Base-by-base conservation (phyloP, 2,329 filamentous ascomycete species). In the Botryotinia narcissicola region DNA sequence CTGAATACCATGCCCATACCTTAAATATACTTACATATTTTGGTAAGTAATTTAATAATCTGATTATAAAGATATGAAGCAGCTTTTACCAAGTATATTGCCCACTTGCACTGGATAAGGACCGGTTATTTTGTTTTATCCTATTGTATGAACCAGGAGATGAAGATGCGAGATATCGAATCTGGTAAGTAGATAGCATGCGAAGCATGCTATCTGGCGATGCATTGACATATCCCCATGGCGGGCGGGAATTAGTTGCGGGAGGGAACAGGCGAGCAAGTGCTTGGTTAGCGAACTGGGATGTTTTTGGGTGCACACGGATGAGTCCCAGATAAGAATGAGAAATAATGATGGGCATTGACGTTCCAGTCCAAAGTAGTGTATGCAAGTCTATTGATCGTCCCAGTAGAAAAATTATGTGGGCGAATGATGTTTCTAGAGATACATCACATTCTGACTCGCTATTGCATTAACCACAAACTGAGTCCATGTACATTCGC, bases 11-110 rank as follows among this genome's bases (percentile, higher is more conserved):
- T 44, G 4, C n/a, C n/a, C 22, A 40, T 35, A 22, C 59, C 57
- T 63, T 71, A 42, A 37, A 71, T 32, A 5, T 63, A 40, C 42
- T 40, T 51, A 44, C 69, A 71, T 71, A 46, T 71, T 59, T 62
- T 71, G 69, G 69, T 63, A 71, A 63, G 57, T n/a, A 42, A 64
- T 71, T 37, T 66, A 35, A 44, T 71, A 60, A 71, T 71, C 59
- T 71, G 70, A 66, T 35, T 12, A 64, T 42, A 35, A 71, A 25
- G 42, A 29, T 7, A 63, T 71, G 42, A 48, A 59, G 18, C 14
- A 29, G 14, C 25, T 67, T 35, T 48, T 54, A 22, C 22, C 25
- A 37, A 54, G 16, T 16, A 22, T 9, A 40, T 18, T 20, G 8
- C 37, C 32, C 20, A n/a, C 44, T 37, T 59, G 40, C n/a, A 44